These are phyloP conservation scores for Aspergillus heteromorphus DNA, from an alignment of 495 filamentous ascomycete genomes.

Conservation along the genomic window DNA sequence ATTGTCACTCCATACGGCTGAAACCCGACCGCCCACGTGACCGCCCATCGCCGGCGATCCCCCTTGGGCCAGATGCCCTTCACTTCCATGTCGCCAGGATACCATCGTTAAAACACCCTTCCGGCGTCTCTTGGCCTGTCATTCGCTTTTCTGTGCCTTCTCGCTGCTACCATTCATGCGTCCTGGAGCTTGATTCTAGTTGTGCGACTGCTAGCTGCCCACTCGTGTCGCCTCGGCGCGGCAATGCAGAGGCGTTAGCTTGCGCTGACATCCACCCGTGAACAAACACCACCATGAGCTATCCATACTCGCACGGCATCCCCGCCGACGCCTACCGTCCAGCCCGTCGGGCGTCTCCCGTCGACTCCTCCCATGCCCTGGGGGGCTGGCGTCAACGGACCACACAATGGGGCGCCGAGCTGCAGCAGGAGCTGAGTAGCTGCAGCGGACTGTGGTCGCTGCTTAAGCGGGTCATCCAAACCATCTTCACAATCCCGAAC, in stretches of 20 bases:
- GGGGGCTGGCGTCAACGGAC: conserved; percentile 14
- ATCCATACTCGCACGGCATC: conserved; percentile 30
- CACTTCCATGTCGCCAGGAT: background rate
- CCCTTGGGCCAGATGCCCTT: background rate
- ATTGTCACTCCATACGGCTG: too few species aligned
- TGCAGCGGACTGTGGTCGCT: conserved; percentile 11
- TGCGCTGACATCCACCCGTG: conserved; percentile 3
- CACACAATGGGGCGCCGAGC: conserved; percentile 24
- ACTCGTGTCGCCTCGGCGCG: conserved; percentile 5
- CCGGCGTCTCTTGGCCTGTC: background rate
- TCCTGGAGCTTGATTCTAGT: background rate
- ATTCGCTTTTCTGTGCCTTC: background rate
- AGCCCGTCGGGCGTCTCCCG: conserved; percentile 14
- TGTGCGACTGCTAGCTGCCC: background rate
- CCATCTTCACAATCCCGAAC: conserved; percentile 56
- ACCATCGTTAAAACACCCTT: too few species aligned
- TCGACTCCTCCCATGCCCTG: conserved; percentile 6
- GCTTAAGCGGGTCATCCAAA: conserved; percentile 9
- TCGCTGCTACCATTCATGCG: background rate
- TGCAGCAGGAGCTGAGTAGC: conserved; percentile 7
- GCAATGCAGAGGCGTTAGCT: conserved; percentile 16
- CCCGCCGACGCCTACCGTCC: conserved; percentile 28
- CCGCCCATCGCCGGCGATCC: background rate
- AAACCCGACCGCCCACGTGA: conserved; percentile 1
- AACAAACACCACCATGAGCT: conserved; percentile 34